Evolutionary conservation across 176 grass and related monocot species (phyloP), one percentile per base, ranked within the genome.

Genomic region (Alopecurus myosuroides): DNA sequence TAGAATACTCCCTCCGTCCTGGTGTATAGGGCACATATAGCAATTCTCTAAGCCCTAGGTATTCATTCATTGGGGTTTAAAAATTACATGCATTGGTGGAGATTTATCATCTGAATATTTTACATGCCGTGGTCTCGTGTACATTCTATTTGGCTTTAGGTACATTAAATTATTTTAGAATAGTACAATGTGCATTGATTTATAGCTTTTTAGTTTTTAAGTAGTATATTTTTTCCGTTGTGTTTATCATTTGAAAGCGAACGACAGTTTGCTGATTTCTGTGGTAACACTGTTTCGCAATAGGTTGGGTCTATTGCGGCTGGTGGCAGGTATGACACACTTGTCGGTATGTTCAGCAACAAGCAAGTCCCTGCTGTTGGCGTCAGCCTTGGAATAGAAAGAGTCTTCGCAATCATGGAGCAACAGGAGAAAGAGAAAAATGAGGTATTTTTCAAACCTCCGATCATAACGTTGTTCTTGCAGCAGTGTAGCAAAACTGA

Each of bases 221-320:
- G n/a, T n/a, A 40, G 9, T 40, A 40, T 9, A 1, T 7, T 40
- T 9, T 78, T 19, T 13, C 19, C 23, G 28, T 56, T 40, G 17
- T 25, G 26, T 70, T 48, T 48, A 42, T 72, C 65, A 62, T 57
- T 9, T 71, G 30, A 29, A 65, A 70, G 15, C 4, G 35, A 33
- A 63, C 19, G 33, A 3, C 12, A 7, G 4, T 86, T 46, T 55
- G 58, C 9, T 69, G 6, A 62, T 76, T 88, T 7, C 31, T 90
- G 60, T 42, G 19, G 81, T 85, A 34, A 87, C 39, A 7, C n/a
- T 83, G 22, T 73, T 77, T 80, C 4, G 5, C 44, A 53, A 74
- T 67, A 99, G 97, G 94, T 99, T 49, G 97, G 97, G 23, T 99
- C 97, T 44, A 96, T 99, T 80, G 97, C 97, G 6, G 97, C 97